phyloP scores from a whole-genome alignment of 805 yeast genomes.

The Kodamaea sagamina region DNA sequence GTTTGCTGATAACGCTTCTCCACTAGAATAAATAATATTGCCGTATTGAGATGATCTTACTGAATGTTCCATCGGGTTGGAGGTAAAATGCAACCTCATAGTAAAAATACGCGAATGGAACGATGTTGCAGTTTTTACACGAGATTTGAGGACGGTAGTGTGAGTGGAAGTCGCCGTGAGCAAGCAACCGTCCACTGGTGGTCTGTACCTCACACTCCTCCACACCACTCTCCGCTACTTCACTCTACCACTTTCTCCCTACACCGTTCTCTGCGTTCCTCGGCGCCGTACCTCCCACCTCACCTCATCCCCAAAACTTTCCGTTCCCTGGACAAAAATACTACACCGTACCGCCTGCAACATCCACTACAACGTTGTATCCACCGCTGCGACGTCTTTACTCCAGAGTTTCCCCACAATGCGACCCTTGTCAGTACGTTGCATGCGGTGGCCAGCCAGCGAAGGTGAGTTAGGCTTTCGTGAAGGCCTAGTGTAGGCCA shows the following conservation, averaged over 20 bases:
- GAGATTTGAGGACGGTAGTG: no score
- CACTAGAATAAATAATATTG: conserved; percentile 1
- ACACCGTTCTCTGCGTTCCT: no score
- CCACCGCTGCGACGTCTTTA: conserved; percentile 2
- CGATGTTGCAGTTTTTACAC: conserved; percentile 12
- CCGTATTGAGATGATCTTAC: background rate
- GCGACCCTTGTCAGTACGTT: conserved; percentile 2
- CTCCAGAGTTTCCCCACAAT: conserved; percentile 9
- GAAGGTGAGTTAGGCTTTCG: background rate
- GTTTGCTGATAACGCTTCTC: conserved; percentile 7
- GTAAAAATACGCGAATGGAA: conserved; percentile 9
- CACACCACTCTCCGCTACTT: no score
- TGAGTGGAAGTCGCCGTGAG: no score
- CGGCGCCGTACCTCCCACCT: no score
- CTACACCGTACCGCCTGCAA: conserved; percentile 2
- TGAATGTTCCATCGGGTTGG: conserved; percentile 4
- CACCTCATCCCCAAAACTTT: no score
- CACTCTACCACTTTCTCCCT: no score
- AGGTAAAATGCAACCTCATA: conserved; percentile 4
- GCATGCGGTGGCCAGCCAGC: conserved; percentile 1
- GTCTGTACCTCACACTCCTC: no score
- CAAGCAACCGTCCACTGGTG: no score
- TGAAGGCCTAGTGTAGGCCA: no score
- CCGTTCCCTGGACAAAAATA: background rate
- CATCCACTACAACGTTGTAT: conserved; percentile 2